Base-by-base conservation (phyloP, 129 eudicot genomes). In the Ambrosia artemisiifolia region DNA sequence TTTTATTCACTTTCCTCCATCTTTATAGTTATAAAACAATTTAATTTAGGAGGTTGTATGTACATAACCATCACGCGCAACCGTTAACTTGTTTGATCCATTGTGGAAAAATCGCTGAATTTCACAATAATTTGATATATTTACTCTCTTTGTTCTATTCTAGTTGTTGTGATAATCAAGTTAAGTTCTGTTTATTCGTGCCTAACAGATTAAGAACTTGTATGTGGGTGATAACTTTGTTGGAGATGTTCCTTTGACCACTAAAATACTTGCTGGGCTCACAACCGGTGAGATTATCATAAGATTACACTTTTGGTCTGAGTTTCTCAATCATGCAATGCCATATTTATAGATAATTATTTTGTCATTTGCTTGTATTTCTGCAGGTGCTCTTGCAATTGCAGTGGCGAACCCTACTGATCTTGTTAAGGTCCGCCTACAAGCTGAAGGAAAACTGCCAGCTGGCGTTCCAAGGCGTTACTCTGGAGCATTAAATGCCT, bases 361-460 rank as follows among this genome's bases (percentile, higher is more conserved):
- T 34, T 28, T 63, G 18, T 44, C 43, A 59, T 13, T 34, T 74
- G 32, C 72, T 74, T 69, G 60, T 67, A 36, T 75, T 18, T 71
- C 47, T 75, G 48, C 67, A 89, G 96, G 96, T 75, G 96, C 85
- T 67, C 53, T 89, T 60, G 96, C 75, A 46, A 89, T 89, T 49
- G 14, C 88, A 42, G 83, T 89, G 43, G 96, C 96, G 61, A 89
- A 86, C 70, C 96, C 96, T 38, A 89, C 96, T 34, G 90, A 89
- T 82, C 97, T 90, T 28, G 96, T 90, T 51, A 90, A 90, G 83
- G 96, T 87, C 43, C 80, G 96, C 53, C 91, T 90, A 60, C 96
- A 90, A 74, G 87, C 96, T 62, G 96, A 90, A 78, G 96, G 95
- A 51, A 90, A 79, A 75, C 81, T 87, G 55, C 83, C 96, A 36